A percentile compares a stretch with the other conserved stretches of the same genome.
phyloP scores from a whole-genome alignment of 2,329 filamentous ascomycete species.

The Sporothrix humicola region DNA sequence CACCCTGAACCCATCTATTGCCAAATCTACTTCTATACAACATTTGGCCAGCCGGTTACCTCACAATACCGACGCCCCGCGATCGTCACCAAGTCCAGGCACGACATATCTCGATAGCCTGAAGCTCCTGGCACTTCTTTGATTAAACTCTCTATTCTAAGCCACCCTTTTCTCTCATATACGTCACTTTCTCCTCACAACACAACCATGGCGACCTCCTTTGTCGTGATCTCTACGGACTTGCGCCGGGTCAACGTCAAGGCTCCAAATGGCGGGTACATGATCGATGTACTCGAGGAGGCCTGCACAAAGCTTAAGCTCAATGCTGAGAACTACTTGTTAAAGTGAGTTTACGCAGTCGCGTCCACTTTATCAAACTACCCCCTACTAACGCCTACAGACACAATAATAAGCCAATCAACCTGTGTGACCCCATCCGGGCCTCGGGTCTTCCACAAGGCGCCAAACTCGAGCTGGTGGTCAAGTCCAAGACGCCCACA shows the following conservation, averaged over 20 bases:
- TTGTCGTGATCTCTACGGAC: slow-evolving; percentile 83
- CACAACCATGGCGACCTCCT: slow-evolving; percentile 77
- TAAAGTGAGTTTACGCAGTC: slow-evolving; percentile 67
- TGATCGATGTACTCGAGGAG: slow-evolving; percentile 85
- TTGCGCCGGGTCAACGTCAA: slow-evolving; percentile 81
- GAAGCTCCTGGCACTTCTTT: slow-evolving; percentile 42
- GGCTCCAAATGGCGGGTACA: slow-evolving; percentile 77
- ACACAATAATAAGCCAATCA: slow-evolving; percentile 82
- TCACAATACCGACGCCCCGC: not conserved
- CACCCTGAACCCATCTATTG: no score
- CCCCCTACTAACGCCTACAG: slow-evolving; percentile 49
- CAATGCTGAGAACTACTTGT: slow-evolving; percentile 72
- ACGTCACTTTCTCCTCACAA: not conserved
- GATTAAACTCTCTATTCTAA: slow-evolving; percentile 43
- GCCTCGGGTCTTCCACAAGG: slow-evolving; percentile 82
- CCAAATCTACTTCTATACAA: not conserved
- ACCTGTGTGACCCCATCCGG: slow-evolving; percentile 83
- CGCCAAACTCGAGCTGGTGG: slow-evolving; percentile 90
- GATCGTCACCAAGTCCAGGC: not conserved
- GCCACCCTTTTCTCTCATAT: not conserved
- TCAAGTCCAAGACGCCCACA: slow-evolving; percentile 82
- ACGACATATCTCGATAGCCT: not conserved
- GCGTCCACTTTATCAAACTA: not conserved
- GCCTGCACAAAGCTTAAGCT: slow-evolving; percentile 84
- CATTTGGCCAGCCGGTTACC: not conserved